Conservation (phyloP, 1,284 basidiomycete genomes). For the Termitomyces sp. region DNA sequence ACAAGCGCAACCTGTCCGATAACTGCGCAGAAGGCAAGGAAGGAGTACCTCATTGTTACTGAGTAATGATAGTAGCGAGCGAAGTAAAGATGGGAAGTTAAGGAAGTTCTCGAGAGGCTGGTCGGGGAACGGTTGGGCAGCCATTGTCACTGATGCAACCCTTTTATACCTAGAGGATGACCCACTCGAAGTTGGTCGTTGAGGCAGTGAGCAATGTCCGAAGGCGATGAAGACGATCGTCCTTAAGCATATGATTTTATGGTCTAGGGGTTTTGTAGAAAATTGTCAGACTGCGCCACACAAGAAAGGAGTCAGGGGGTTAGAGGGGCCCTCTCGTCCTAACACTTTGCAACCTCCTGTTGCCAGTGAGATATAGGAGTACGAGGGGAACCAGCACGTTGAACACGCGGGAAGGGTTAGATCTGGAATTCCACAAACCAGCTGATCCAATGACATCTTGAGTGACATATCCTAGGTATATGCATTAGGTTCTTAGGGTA, state of each 20-base stretch:
- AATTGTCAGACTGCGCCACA: not conserved
- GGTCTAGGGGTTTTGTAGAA: not conserved
- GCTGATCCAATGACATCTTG: no score
- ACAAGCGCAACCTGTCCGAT: conserved; percentile 2
- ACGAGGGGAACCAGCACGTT: not conserved
- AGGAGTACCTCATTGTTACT: not conserved
- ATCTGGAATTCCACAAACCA: not conserved
- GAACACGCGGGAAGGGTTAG: not conserved
- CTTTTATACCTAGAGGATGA: conserved; percentile 1
- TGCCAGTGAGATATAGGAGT: not conserved
- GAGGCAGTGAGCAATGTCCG: not conserved
- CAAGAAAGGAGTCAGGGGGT: not conserved
- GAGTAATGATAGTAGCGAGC: not conserved
- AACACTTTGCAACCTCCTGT: not conserved
- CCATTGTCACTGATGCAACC: not conserved
- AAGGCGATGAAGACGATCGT: not conserved
- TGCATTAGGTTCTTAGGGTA: conserved; percentile 1
- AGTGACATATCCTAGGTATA: not conserved
- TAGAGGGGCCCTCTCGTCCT: not conserved
- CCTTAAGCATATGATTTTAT: not conserved
- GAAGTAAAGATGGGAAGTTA: not conserved
- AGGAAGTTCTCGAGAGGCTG: not conserved
- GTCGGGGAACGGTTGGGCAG: not conserved
- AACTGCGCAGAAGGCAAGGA: not conserved
- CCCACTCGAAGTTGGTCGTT: not conserved